Conservation (phyloP, 1,139 yeast genomes). For the Magnusiomyces fungicola region DNA sequence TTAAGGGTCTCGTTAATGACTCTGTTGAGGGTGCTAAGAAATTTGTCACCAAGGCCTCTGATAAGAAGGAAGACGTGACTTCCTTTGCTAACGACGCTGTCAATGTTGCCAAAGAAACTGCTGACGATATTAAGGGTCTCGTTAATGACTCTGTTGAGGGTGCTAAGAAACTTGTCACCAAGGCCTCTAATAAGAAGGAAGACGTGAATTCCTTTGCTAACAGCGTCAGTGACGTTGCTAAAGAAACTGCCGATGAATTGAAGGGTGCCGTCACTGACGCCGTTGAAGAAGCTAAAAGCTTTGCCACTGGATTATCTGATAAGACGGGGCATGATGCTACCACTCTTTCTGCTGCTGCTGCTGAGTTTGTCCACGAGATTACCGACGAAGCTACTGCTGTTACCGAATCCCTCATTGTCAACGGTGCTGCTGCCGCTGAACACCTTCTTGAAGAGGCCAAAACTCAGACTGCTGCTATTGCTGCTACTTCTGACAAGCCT, state of each 20-base stretch:
- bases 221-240: too few species aligned
- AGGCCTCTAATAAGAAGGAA: too few species aligned
- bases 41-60: not conserved
- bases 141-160: not conserved
- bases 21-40: not conserved
- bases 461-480: not conserved
- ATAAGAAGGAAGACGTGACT: too few species aligned
- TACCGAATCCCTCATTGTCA: not conserved
- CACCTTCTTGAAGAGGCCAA: not conserved
- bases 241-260: not conserved
- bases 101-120: too few species aligned
- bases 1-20: too few species aligned
- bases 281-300: not conserved
- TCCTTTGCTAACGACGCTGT: too few species aligned
- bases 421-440: constrained; percentile 2
- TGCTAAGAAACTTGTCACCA: not conserved
- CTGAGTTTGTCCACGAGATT: not conserved
- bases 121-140: too few species aligned
- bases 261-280: not conserved
- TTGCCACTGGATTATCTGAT: not conserved
- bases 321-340: not conserved
- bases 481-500: constrained; percentile 10
- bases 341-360: not conserved
- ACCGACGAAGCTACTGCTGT: not conserved
- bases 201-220: too few species aligned